Base-by-base conservation (phyloP, 352 stramenopile species). In the Phytophthora pluvialis region DNA sequence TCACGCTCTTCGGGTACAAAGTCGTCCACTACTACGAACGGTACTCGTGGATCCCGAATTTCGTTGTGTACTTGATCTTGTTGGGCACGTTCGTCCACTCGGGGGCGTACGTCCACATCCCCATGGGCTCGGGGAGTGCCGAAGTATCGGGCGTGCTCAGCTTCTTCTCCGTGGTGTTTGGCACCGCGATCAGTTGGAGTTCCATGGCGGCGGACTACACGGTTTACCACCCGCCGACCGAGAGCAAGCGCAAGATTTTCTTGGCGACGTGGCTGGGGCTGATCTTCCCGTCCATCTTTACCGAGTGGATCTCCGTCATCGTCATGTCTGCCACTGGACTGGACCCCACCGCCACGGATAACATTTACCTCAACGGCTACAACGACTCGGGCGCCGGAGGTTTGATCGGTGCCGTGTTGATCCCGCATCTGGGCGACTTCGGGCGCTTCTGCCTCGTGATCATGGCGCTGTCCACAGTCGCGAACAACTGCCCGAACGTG, bases 1-100 rank as follows among this genome's bases (percentile, higher is more conserved):
- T 75, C 55, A 81, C 66, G 26, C 73, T 81, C 42, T 81, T 75
- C 45, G 73, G 73, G 13, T 81, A 79, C 67, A 77, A 77, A 65
- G 57, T 79, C 45, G 70, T 81, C 12, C 73, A 81, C 67, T 69
- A 67, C 58, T 81, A 81, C 64, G 70, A 81, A 52, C 70, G 73
- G 10, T 81, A 73, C 62, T 73, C 70, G 31, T 81, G 73, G 73
- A 72, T 79, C 56, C 73, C 73, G 4, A 72, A 69, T 16, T 77
- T 76, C 57, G 77, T 77, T 39, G 73, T 79, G 12, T 81, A 75
- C 51, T 50, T 81, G 18, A 79, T 81, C 32, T 29, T 79, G 44
- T 29, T 79, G 46, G 57, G 64, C 15, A 64, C 66, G 28, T 75
- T 82, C 43, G 52, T 71, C 12, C 67, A 70, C 60, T 79, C 70